Percentiles rank a stretch among this genome's conserved stretches.
These are phyloP conservation scores for Peniophora sp. DNA, from an alignment of 1,284 basidiomycete genomes.

Conservation along the genomic window DNA sequence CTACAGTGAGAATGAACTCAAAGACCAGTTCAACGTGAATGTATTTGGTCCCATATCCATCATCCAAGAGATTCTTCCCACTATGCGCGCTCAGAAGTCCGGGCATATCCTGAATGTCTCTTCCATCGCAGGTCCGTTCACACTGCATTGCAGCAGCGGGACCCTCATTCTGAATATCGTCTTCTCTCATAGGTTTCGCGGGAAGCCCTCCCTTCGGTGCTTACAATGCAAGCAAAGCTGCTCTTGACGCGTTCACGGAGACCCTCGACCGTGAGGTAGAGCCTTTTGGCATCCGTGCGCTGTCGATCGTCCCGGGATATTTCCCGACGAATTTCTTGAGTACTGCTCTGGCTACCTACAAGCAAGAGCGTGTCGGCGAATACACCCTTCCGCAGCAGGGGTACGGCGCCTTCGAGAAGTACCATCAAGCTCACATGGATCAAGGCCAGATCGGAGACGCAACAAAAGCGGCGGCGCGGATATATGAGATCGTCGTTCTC, in stretches of 20 bases:
- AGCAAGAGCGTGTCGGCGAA: constrained; percentile 3
- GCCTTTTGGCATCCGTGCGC: constrained; percentile 18
- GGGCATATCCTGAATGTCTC: constrained; percentile 22
- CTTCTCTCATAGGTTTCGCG: constrained; percentile 4
- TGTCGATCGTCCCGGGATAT: constrained; percentile 20
- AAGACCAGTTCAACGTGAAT: constrained; percentile 22
- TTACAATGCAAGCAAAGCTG: constrained; percentile 22
- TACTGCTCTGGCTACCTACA: constrained; percentile 5
- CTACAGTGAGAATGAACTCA: constrained; percentile 14
- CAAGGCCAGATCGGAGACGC: constrained; percentile 15
- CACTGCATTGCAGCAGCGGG: no score
- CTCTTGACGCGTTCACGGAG: constrained; percentile 23
- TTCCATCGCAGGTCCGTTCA: constrained; percentile 1
- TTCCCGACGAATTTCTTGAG: constrained; percentile 22
- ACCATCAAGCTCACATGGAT: constrained; percentile 5
- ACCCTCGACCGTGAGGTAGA: constrained; percentile 18
- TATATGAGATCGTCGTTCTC: constrained; percentile 17
- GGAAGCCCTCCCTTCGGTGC: constrained; percentile 14
- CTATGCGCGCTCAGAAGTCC: constrained; percentile 16
- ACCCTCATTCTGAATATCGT: background rate
- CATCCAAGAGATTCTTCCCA: constrained; percentile 21
- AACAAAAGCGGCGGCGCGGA: constrained; percentile 13
- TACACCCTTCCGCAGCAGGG: constrained; percentile 17
- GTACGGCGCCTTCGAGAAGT: constrained; percentile 8
- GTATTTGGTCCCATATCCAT: constrained; percentile 23